phyloP scores from a whole-genome alignment of 106 monocot species.

The Ottelia alismoides region DNA sequence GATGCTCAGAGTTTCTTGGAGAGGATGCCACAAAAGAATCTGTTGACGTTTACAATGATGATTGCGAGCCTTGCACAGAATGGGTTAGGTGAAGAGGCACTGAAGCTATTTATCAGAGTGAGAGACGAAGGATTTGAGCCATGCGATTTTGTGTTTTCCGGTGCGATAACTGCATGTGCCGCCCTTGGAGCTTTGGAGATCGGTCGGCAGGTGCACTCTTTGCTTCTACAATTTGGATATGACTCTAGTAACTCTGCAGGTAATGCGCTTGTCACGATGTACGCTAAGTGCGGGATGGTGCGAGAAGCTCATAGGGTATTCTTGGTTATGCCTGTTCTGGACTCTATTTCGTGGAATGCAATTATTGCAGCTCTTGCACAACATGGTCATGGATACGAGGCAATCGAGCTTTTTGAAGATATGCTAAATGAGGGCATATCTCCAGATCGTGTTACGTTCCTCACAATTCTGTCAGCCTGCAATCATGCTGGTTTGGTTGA shows the following conservation, averaged over 20 bases:
- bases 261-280: constrained; percentile 43
- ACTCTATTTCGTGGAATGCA: constrained; percentile 40
- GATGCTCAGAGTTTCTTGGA: constrained; percentile 21
- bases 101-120: constrained; percentile 26
- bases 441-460: constrained; percentile 59
- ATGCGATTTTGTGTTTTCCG: constrained; percentile 34
- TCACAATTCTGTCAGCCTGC: constrained; percentile 52
- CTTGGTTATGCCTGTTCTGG: constrained; percentile 16
- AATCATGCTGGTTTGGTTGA: constrained; percentile 54
- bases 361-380: constrained; percentile 48
- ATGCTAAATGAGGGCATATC: constrained; percentile 36
- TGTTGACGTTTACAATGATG: constrained; percentile 40
- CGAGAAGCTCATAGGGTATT: constrained; percentile 32
- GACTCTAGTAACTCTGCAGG: constrained; percentile 19
- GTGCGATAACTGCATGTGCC: constrained; percentile 37
- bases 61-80: constrained; percentile 37
- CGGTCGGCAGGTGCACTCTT: constrained; percentile 39
- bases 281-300: constrained; percentile 66
- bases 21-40: constrained; percentile 23
- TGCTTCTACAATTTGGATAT: constrained; percentile 29
- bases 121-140: constrained; percentile 21
- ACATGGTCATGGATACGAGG: constrained; percentile 49
- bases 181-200: constrained; percentile 26
- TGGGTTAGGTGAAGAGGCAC: constrained; percentile 14
- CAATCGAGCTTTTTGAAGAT: constrained; percentile 21